Evolutionary conservation across 1,139 yeast species (phyloP).

Genomic region (Yamadazyma pseudoaaseri): DNA sequence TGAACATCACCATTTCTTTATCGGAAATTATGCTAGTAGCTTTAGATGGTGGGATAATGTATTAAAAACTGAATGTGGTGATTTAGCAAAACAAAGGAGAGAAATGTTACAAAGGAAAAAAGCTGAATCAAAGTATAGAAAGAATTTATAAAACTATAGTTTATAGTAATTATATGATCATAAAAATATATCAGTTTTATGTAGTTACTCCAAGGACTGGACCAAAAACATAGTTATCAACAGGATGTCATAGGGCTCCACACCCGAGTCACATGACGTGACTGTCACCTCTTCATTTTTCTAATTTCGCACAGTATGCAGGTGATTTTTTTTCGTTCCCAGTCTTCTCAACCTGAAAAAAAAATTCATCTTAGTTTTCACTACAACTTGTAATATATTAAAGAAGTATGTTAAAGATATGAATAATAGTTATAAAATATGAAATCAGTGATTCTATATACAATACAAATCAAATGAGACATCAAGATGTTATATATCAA

Average conservation of each 20-base stretch:
- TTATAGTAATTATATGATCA: too few relatives aligned
- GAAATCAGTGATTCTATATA: too few relatives aligned
- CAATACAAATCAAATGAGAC: too few relatives aligned
- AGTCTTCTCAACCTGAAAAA: slow-evolving; percentile 11
- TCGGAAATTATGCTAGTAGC: slow-evolving; percentile 88
- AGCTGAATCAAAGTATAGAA: slow-evolving; percentile 36
- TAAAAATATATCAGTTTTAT: too few relatives aligned
- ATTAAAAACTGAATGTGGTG: slow-evolving; percentile 81
- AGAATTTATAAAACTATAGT: slow-evolving; percentile 6
- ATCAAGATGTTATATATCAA: too few relatives aligned
- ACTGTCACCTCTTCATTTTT: slow-evolving; percentile 5
- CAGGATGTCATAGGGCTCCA: too few relatives aligned
- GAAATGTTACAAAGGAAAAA: slow-evolving; percentile 53
- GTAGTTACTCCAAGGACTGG: too few relatives aligned
- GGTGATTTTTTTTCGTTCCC: slow-evolving; percentile 5
- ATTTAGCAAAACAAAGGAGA: slow-evolving; percentile 60
- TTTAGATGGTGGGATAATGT: slow-evolving; percentile 93
- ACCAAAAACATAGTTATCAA: too few relatives aligned
- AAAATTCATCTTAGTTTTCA: slow-evolving; percentile 16
- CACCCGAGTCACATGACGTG: slow-evolving; percentile 8
- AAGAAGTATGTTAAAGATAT: slow-evolving; percentile 15
- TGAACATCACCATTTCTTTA: slow-evolving; percentile 47
- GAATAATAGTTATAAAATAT: too few relatives aligned
- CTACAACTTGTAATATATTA: slow-evolving; percentile 14
- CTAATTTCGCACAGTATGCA: slow-evolving; percentile 5